Evolutionary conservation across 2,329 filamentous ascomycete genomes (phyloP).

Genomic region (Aureobasidium subglaciale): DNA sequence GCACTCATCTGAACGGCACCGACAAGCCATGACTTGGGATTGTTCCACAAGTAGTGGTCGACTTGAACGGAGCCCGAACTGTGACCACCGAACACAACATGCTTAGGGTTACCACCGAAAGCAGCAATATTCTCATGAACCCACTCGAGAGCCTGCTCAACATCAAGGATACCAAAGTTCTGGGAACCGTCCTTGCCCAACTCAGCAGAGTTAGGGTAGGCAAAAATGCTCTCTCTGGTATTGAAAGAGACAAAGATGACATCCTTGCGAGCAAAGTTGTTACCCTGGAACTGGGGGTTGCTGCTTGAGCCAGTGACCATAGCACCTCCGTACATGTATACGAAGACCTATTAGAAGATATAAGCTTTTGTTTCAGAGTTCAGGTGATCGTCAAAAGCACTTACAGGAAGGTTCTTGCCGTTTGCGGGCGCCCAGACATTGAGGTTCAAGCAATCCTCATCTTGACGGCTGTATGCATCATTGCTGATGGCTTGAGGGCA

Average conservation of each 20-base stretch:
- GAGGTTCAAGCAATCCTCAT: slow-evolving; percentile 14
- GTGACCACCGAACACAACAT: slow-evolving; percentile 24
- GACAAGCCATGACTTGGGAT: slow-evolving; percentile 9
- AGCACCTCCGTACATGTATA: slow-evolving; percentile 14
- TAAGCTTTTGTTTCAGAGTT: background rate
- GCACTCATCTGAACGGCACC: slow-evolving; percentile 34
- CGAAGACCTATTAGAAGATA: slow-evolving; percentile 2
- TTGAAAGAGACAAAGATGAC: slow-evolving; percentile 13
- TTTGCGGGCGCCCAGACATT: slow-evolving; percentile 9
- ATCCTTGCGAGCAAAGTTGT: slow-evolving; percentile 13
- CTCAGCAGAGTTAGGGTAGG: slow-evolving; percentile 12
- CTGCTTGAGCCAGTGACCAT: slow-evolving; percentile 17
- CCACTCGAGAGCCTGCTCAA: slow-evolving; percentile 5
- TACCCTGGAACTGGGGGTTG: slow-evolving; percentile 23
- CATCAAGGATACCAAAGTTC: slow-evolving; percentile 15
- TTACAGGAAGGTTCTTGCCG: slow-evolving; percentile 1
- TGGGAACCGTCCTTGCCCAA: slow-evolving; percentile 7
- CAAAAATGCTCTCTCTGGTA: slow-evolving; percentile 12
- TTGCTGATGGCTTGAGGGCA: slow-evolving; percentile 21
- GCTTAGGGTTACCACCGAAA: slow-evolving; percentile 11
- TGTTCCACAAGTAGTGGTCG: slow-evolving; percentile 35
- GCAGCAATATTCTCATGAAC: slow-evolving; percentile 12
- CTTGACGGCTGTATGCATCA: slow-evolving; percentile 19
- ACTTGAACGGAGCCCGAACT: slow-evolving; percentile 26
- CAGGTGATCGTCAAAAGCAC: background rate